These are phyloP conservation scores for Kuraishia ogatae DNA, from an alignment of 805 yeast species.

Conservation along the genomic window DNA sequence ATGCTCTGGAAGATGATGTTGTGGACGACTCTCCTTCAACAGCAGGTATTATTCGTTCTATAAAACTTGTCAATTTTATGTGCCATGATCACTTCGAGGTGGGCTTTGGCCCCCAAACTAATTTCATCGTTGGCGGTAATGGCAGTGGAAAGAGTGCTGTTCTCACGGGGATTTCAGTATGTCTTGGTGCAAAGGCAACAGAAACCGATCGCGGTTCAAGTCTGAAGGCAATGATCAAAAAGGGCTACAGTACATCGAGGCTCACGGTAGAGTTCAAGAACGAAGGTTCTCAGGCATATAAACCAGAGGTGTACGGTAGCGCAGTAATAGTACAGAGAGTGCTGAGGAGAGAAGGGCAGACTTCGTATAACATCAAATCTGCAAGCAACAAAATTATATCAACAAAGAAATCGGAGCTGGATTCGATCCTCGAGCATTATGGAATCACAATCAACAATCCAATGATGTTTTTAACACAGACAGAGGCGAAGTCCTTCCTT, in stretches of 20 bases:
- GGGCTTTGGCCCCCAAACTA: slow-evolving; percentile 68
- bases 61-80: slow-evolving; percentile 73
- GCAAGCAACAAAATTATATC: slow-evolving; percentile 45
- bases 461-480: slow-evolving; percentile 87
- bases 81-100: slow-evolving; percentile 79
- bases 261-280: slow-evolving; percentile 59
- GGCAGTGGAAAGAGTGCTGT: slow-evolving; percentile 92
- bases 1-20: background rate
- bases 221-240: slow-evolving; percentile 62
- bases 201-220: slow-evolving; percentile 80
- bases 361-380: slow-evolving; percentile 46
- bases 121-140: slow-evolving; percentile 82
- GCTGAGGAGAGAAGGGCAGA: slow-evolving; percentile 42
- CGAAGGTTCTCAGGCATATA: slow-evolving; percentile 56
- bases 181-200: slow-evolving; percentile 82
- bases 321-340: slow-evolving; percentile 64
- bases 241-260: slow-evolving; percentile 64
- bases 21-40: slow-evolving; percentile 23
- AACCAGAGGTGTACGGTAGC: slow-evolving; percentile 58
- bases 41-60: slow-evolving; percentile 63
- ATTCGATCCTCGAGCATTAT: slow-evolving; percentile 58
- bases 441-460: slow-evolving; percentile 84
- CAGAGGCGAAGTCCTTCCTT: slow-evolving; percentile 83
- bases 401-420: slow-evolving; percentile 55
- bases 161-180: slow-evolving; percentile 78